Percentiles rank a stretch among this genome's conserved stretches.
Conservation (phyloP, 129 eudicot species). For the Escallonia herrerae region DNA sequence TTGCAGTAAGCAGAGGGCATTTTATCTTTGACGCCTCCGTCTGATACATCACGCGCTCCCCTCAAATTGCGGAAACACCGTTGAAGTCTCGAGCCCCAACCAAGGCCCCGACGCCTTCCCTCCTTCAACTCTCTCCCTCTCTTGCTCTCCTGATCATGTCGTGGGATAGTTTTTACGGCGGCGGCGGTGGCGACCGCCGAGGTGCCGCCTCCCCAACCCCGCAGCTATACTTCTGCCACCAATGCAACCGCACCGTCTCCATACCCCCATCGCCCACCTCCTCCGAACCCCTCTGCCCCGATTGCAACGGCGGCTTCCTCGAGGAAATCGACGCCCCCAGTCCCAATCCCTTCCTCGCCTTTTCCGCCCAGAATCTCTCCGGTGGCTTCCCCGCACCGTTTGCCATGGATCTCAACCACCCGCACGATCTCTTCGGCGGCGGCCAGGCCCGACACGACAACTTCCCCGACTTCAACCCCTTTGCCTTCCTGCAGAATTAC, state of each 20-base stretch:
- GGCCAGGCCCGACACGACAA: conserved; percentile 21
- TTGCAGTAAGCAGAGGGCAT: no score
- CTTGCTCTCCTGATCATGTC: background rate
- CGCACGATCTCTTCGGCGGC: conserved; percentile 32
- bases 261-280: conserved; percentile 31
- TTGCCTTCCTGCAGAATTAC: conserved; percentile 53
- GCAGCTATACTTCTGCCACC: conserved; percentile 54
- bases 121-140: no score
- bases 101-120: no score
- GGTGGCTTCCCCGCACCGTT: conserved; percentile 25
- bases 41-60: no score
- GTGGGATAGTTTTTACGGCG: conserved; percentile 19
- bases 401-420: conserved; percentile 23
- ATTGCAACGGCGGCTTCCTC: conserved; percentile 67
- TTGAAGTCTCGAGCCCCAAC: no score
- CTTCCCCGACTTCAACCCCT: conserved; percentile 58
- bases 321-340: conserved; percentile 49
- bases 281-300: conserved; percentile 67
- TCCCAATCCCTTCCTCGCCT: conserved; percentile 24
- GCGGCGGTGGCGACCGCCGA: conserved; percentile 14
- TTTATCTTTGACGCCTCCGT: no score
- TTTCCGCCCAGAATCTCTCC: conserved; percentile 26
- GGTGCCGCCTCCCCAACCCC: conserved; percentile 7
- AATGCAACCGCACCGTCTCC: conserved; percentile 64
- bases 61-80: no score